Conservation (phyloP, 2,329 filamentous ascomycete genomes). For the Aureobasidium sp. region DNA sequence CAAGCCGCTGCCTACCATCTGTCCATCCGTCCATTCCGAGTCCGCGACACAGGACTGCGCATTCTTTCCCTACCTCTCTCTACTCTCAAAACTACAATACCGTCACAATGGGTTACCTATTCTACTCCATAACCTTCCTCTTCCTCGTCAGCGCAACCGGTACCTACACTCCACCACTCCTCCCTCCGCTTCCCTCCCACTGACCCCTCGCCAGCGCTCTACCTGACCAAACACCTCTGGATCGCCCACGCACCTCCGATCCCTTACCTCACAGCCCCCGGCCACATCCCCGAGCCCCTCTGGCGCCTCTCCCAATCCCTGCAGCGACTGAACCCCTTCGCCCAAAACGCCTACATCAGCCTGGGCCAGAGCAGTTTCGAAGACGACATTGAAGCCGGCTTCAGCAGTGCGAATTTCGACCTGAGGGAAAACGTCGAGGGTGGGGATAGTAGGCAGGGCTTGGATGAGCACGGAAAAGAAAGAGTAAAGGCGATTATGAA, state of each 20-base stretch:
- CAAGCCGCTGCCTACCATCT: background rate
- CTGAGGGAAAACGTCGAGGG: conserved; percentile 68
- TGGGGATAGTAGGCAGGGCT: conserved; percentile 68
- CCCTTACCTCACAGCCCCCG: conserved; percentile 40
- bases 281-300: conserved; percentile 42
- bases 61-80: background rate
- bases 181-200: conserved; percentile 3
- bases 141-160: conserved; percentile 63
- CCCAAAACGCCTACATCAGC: conserved; percentile 56
- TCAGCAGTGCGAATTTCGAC: conserved; percentile 71
- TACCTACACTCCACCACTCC: conserved; percentile 31
- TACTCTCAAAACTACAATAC: background rate
- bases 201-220: conserved; percentile 48
- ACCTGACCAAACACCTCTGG: conserved; percentile 74
- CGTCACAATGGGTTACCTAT: conserved; percentile 61
- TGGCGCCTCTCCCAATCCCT: conserved; percentile 39
- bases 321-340: conserved; percentile 41
- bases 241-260: conserved; percentile 55
- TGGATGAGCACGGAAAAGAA: conserved; percentile 71
- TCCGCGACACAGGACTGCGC: background rate
- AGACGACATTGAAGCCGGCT: conserved; percentile 77
- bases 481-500: conserved; percentile 91
- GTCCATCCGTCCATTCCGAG: background rate
- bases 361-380: conserved; percentile 65
- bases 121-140: conserved; percentile 67